These are phyloP conservation scores for Plasmodium gaboni DNA, from an alignment of 169 alveolate species.

Conservation along the genomic window DNA sequence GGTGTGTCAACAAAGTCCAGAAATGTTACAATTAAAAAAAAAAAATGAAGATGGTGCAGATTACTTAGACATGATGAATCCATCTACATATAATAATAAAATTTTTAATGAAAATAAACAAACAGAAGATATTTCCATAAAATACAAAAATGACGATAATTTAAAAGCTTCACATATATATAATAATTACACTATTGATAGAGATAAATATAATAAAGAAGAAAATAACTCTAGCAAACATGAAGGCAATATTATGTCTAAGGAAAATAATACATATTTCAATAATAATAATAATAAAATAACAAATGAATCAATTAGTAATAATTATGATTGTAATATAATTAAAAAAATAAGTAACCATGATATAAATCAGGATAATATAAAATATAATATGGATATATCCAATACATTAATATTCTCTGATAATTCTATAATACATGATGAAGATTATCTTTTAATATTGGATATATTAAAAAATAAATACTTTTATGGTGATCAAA, in stretches of 20 bases:
- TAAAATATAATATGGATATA: constrained; percentile 7
- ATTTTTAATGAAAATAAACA: too few relatives aligned
- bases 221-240: not conserved
- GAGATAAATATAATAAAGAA: not conserved
- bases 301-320: not conserved
- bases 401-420: constrained; percentile 22
- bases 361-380: constrained; percentile 11
- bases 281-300: not conserved
- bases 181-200: not conserved
- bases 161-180: not conserved
- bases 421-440: constrained; percentile 21
- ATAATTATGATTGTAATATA: constrained; percentile 31
- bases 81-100: too few relatives aligned
- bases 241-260: not conserved
- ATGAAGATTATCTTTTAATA: constrained; percentile 48
- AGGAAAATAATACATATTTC: not conserved
- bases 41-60: too few relatives aligned
- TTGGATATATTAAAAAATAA: constrained; percentile 29
- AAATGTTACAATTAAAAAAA: too few relatives aligned
- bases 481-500: not conserved
- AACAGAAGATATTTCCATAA: too few relatives aligned
- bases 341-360: constrained; percentile 34
- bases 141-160: not conserved
- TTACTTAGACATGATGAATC: too few relatives aligned
- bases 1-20: too few relatives aligned